These are phyloP conservation scores for Pseudocercospora eumusae DNA, from an alignment of 2,329 filamentous ascomycete species.

Conservation along the genomic window DNA sequence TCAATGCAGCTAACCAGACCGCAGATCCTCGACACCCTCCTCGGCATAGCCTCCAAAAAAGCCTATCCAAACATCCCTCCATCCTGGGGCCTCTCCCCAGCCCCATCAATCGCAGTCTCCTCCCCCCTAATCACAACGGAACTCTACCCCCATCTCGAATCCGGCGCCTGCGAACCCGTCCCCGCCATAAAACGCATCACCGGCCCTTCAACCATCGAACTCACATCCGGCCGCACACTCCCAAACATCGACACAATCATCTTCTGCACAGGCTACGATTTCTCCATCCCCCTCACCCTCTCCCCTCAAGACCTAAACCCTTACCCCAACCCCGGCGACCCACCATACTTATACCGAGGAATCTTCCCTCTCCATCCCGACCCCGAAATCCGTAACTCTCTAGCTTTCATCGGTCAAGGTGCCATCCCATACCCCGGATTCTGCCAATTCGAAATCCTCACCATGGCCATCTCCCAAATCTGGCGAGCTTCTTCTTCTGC, in stretches of 20 bases:
- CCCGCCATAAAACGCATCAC: conserved; percentile 33
- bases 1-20: neutral
- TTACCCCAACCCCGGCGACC: conserved; percentile 11
- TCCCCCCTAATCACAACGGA: conserved; percentile 39
- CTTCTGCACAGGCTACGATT: conserved; percentile 43
- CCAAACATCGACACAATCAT: conserved; percentile 41
- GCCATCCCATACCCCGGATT: conserved; percentile 34
- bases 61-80: conserved; percentile 21
- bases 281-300: conserved; percentile 23
- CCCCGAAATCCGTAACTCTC: conserved; percentile 25
- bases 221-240: conserved; percentile 38
- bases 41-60: conserved; percentile 14
- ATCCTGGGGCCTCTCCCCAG: conserved; percentile 34
- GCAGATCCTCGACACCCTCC: conserved; percentile 15
- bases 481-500: conserved; percentile 35
- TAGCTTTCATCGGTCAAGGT: conserved; percentile 39
- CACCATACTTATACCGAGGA: conserved; percentile 36
- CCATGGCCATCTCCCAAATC: conserved; percentile 39
- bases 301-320: conserved; percentile 19
- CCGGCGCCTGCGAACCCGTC: conserved; percentile 36
- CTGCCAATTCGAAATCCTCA: conserved; percentile 35
- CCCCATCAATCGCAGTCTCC: conserved; percentile 35
- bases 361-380: conserved; percentile 38
- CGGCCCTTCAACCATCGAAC: conserved; percentile 33
- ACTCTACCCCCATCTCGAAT: conserved; percentile 34